Percentiles rank a stretch among this genome's conserved stretches.
Conservation (phyloP, 805 yeast species). For the Zygotorulaspora danielsina region DNA sequence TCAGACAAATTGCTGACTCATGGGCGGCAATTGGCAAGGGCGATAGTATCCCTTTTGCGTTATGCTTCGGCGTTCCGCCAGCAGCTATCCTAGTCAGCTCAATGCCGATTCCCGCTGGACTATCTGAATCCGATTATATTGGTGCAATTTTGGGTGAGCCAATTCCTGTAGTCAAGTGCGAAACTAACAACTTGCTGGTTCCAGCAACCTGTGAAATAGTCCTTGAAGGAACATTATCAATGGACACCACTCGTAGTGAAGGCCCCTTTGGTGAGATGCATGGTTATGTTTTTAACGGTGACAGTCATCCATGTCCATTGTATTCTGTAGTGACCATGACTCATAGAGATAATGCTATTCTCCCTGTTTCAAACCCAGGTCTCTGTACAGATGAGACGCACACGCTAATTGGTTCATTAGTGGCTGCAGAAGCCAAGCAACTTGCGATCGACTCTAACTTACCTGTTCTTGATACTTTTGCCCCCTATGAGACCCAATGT, state of each 20-base stretch:
- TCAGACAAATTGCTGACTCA: constrained; percentile 23
- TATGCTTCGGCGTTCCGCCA: constrained; percentile 33
- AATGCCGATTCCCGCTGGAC: constrained; percentile 25
- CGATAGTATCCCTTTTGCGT: constrained; percentile 23
- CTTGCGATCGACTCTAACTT: constrained; percentile 7
- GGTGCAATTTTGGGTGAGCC: constrained; percentile 32
- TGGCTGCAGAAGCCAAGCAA: constrained; percentile 19
- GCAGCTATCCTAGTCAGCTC: constrained; percentile 29
- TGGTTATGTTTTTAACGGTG: constrained; percentile 28
- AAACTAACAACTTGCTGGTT: constrained; percentile 24
- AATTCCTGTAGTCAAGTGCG: constrained; percentile 25
- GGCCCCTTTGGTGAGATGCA: constrained; percentile 37
- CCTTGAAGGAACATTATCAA: constrained; percentile 26
- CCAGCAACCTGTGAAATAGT: constrained; percentile 31
- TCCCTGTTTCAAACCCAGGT: constrained; percentile 32
- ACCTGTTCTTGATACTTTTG: constrained; percentile 25
- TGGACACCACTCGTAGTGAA: constrained; percentile 19
- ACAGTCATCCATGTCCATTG: constrained; percentile 28
- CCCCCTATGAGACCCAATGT: constrained; percentile 30
- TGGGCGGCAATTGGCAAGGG: constrained; percentile 28
- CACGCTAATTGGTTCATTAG: constrained; percentile 28
- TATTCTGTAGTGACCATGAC: constrained; percentile 25
- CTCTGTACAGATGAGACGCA: constrained; percentile 31
- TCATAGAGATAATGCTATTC: constrained; percentile 26
- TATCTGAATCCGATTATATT: constrained; percentile 24